Percentiles rank a stretch among this genome's conserved stretches.
Evolutionary conservation across 352 stramenopile genomes (phyloP).

Genomic region (Aphanomyces astaci): DNA sequence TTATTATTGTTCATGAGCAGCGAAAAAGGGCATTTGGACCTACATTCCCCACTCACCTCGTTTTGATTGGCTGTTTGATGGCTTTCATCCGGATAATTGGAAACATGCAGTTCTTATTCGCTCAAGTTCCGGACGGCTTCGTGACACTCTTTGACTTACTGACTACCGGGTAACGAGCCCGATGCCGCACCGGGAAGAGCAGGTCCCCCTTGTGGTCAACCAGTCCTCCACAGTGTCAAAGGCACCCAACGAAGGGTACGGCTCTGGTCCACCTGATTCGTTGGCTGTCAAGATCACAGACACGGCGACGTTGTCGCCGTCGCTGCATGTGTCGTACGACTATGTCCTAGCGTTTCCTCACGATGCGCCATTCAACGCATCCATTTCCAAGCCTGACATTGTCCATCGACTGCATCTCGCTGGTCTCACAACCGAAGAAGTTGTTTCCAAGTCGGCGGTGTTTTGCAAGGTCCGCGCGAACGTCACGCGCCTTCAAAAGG

Average conservation of each 20-base stretch:
- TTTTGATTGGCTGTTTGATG: not conserved
- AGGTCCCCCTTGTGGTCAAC: not conserved
- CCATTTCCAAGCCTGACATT: constrained; percentile 62
- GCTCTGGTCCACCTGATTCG: not conserved
- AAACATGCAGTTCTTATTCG: not conserved
- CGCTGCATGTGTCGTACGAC: constrained; percentile 36
- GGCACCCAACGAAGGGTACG: not conserved
- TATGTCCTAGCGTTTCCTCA: constrained; percentile 83
- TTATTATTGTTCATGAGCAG: too few species aligned
- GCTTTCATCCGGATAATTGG: not conserved
- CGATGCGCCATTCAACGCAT: constrained; percentile 43
- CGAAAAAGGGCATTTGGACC: too few species aligned
- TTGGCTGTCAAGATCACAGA: not conserved
- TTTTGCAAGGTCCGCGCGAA: constrained; percentile 79
- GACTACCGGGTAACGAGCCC: not conserved
- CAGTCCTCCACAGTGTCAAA: not conserved
- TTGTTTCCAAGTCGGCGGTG: constrained; percentile 59
- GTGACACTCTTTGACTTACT: too few species aligned
- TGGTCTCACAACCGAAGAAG: constrained; percentile 60
- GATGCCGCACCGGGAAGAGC: not conserved
- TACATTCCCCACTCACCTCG: not conserved
- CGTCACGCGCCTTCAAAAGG: constrained; percentile 56
- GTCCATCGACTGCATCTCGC: constrained; percentile 53
- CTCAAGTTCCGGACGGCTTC: not conserved
- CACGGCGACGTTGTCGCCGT: not conserved